These are phyloP conservation scores for Pseudogymnoascus sp. DNA, from an alignment of 2,329 filamentous ascomycete genomes.

Conservation along the genomic window DNA sequence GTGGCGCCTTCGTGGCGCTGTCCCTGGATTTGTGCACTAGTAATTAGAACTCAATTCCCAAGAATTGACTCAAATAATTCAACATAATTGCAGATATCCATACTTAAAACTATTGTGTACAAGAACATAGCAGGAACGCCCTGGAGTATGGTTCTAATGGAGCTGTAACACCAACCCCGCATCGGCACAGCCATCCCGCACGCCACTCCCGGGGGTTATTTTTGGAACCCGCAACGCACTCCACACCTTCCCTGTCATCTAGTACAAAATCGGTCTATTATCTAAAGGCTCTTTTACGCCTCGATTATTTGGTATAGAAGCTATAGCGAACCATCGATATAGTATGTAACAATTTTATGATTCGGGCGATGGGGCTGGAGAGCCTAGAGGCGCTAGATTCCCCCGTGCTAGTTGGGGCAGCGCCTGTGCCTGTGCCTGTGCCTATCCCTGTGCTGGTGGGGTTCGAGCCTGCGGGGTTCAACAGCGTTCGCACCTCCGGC, in stretches of 20 bases:
- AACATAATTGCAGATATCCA: too few relatives aligned
- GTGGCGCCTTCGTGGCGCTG: not conserved
- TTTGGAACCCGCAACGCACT: not conserved
- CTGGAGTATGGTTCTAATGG: too few relatives aligned
- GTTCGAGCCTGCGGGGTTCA: too few relatives aligned
- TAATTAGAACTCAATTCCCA: too few relatives aligned
- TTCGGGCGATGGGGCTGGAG: not conserved
- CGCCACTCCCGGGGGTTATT: not conserved
- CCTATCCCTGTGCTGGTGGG: too few relatives aligned
- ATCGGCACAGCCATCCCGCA: too few relatives aligned
- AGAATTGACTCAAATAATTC: too few relatives aligned
- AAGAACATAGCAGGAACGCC: too few relatives aligned
- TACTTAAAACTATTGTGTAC: too few relatives aligned
- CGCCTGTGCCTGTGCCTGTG: not conserved
- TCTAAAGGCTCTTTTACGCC: not conserved
- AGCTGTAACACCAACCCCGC: not conserved
- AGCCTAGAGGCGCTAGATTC: not conserved
- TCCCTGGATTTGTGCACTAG: too few relatives aligned
- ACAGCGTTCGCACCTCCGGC: not conserved
- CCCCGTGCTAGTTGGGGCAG: not conserved
- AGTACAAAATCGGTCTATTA: not conserved
- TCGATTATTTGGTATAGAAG: not conserved
- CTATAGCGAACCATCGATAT: not conserved
- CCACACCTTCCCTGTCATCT: not conserved
- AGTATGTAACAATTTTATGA: not conserved